These are phyloP conservation scores for Aaosphaeria pasadenensis DNA, from an alignment of 2,329 filamentous ascomycete genomes.

Conservation along the genomic window DNA sequence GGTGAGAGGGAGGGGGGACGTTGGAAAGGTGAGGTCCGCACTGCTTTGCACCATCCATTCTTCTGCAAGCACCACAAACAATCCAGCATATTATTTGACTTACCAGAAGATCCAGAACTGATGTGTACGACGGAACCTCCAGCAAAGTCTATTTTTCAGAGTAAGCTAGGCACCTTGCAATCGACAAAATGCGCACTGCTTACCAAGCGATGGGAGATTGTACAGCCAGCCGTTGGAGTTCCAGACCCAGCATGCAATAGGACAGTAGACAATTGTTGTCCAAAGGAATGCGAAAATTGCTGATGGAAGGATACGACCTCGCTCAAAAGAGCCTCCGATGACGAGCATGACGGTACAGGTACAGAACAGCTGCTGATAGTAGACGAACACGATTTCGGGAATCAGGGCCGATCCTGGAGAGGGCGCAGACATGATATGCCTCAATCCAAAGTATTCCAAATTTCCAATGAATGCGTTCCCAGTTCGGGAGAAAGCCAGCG, in stretches of 20 bases:
- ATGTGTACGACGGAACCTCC: conserved; percentile 65
- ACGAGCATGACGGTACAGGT: conserved; percentile 62
- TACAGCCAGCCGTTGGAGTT: conserved; percentile 65
- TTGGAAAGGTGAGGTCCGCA: too few relatives aligned
- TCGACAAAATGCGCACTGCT: too few relatives aligned
- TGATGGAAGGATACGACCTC: conserved; percentile 62
- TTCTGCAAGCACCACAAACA: too few relatives aligned
- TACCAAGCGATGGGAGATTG: conserved; percentile 54
- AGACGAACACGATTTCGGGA: conserved; percentile 64
- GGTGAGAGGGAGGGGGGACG: conserved; percentile 6
- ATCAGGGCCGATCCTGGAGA: conserved; percentile 56
- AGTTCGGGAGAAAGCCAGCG: conserved; percentile 59
- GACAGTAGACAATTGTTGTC: conserved; percentile 64
- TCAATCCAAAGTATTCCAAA: conserved; percentile 60
- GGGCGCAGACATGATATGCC: conserved; percentile 58
- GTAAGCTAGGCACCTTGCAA: too few relatives aligned
- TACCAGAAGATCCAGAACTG: conserved; percentile 45
- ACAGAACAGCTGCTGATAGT: conserved; percentile 65
- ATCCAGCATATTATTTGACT: too few relatives aligned
- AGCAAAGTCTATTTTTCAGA: conserved; percentile 46
- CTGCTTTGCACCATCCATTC: too few relatives aligned
- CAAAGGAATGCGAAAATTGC: conserved; percentile 63
- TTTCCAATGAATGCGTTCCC: conserved; percentile 63
- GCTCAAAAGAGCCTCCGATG: conserved; percentile 61
- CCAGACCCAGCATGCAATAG: conserved; percentile 66